phyloP scores from a whole-genome alignment of 768 basidiomycete species.

The Lentinula raphanica region DNA sequence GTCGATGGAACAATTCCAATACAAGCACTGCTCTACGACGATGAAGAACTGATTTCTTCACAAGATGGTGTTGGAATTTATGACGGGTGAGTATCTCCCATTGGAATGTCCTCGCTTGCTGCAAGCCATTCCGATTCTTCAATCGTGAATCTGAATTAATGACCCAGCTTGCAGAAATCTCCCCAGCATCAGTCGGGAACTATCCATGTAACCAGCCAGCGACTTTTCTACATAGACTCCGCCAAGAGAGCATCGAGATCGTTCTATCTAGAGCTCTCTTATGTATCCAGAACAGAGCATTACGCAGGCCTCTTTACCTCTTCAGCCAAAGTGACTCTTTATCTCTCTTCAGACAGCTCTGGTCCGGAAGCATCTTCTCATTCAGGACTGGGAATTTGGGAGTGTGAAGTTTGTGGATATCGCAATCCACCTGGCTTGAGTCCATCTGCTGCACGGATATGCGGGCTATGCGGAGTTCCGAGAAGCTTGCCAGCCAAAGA shows the following conservation, averaged over 20 bases:
- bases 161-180: slow-evolving; percentile 71
- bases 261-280: slow-evolving; percentile 60
- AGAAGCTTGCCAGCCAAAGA: slow-evolving; percentile 32
- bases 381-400: slow-evolving; percentile 57
- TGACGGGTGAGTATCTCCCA: slow-evolving; percentile 63
- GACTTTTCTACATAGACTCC: slow-evolving; percentile 75
- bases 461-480: slow-evolving; percentile 80
- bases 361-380: slow-evolving; percentile 20
- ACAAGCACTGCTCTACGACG: slow-evolving; percentile 68
- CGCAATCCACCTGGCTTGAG: slow-evolving; percentile 75
- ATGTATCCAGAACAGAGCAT: slow-evolving; percentile 73
- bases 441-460: slow-evolving; percentile 62
- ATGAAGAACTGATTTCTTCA: slow-evolving; percentile 69
- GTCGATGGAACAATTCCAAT: slow-evolving; percentile 79
- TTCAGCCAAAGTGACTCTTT: slow-evolving; percentile 81
- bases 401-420: slow-evolving; percentile 85
- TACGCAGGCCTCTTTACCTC: slow-evolving; percentile 90
- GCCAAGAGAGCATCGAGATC: slow-evolving; percentile 46
- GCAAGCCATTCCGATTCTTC: background rate
- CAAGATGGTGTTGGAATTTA: slow-evolving; percentile 88
- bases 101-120: background rate
- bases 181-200: slow-evolving; percentile 73
- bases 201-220: slow-evolving; percentile 72
- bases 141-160: slow-evolving; percentile 23
- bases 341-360: slow-evolving; percentile 37